Percentiles rank a stretch among this genome's conserved stretches.
phyloP scores from a whole-genome alignment of 1,284 basidiomycete species.

The Apiotrichum laibachii region DNA sequence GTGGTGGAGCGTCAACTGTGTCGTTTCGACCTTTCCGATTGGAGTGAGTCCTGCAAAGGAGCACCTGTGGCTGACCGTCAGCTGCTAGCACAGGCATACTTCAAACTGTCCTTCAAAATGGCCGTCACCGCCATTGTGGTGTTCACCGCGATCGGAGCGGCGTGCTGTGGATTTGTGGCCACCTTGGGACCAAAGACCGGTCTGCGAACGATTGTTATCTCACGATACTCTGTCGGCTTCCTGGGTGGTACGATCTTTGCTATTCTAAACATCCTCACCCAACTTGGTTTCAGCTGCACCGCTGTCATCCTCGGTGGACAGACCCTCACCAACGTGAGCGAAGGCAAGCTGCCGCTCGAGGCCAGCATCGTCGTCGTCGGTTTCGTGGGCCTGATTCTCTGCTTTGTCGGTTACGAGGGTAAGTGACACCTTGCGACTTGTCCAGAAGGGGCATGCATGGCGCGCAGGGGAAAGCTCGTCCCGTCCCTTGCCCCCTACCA shows the following conservation, averaged over 20 bases:
- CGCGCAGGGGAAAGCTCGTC: no score
- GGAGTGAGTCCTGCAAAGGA: conserved; percentile 43
- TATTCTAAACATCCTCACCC: conserved; percentile 60
- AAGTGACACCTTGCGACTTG: background rate
- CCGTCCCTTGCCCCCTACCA: no score
- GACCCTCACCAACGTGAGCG: conserved; percentile 50
- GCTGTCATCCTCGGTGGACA: conserved; percentile 53
- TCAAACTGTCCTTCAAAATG: conserved; percentile 57
- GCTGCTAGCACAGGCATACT: conserved; percentile 57
- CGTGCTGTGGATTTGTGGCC: conserved; percentile 57
- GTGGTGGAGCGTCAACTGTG: conserved; percentile 44
- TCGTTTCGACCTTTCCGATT: conserved; percentile 60
- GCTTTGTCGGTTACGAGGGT: conserved; percentile 52
- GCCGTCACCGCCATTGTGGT: conserved; percentile 46
- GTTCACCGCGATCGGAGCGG: conserved; percentile 48
- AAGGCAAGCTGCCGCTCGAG: conserved; percentile 45
- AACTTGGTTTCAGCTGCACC: conserved; percentile 49
- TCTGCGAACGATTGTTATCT: conserved; percentile 60
- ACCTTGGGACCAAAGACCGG: conserved; percentile 64
- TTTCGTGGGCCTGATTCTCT: conserved; percentile 46
- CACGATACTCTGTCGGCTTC: conserved; percentile 57
- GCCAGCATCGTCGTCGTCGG: conserved; percentile 53
- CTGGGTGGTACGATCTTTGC: conserved; percentile 60
- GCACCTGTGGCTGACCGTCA: conserved; percentile 15
- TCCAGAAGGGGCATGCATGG: no score